These are phyloP conservation scores for Neltuma alba DNA, from an alignment of 306 rosid species.

Conservation along the genomic window DNA sequence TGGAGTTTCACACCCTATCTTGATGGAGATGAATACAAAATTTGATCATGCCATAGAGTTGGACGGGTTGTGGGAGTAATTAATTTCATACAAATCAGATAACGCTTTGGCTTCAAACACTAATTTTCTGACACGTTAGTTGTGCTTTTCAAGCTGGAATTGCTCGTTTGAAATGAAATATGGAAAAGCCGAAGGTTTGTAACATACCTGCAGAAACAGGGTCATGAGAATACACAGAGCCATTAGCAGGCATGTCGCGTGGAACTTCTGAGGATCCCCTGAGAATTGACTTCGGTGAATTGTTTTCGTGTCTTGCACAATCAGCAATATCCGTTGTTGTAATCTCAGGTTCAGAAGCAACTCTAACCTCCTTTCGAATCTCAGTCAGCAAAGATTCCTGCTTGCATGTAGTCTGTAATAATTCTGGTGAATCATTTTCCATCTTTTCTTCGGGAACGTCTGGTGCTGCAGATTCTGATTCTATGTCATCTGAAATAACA, in stretches of 20 bases:
- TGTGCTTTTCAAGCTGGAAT: background rate
- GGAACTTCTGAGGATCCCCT: conserved; percentile 47
- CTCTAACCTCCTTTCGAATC: conserved; percentile 52
- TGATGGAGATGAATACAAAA: background rate
- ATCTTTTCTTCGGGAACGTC: conserved; percentile 43
- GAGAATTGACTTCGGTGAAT: conserved; percentile 51
- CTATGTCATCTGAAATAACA: conserved; percentile 66
- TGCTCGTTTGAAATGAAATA: background rate
- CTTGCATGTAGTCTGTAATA: conserved; percentile 46
- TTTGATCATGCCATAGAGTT: background rate
- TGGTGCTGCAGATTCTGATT: conserved; percentile 40
- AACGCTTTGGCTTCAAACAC: background rate
- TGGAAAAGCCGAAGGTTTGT: conserved; percentile 11
- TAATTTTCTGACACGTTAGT: background rate
- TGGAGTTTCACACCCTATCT: background rate
- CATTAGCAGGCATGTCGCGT: conserved; percentile 37
- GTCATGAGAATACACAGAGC: conserved; percentile 32
- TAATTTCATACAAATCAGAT: conserved; percentile 9
- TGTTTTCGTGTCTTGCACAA: conserved; percentile 37
- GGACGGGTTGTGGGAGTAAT: background rate
- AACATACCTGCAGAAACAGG: conserved; percentile 56
- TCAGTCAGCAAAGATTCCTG: conserved; percentile 46
- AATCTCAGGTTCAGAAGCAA: conserved; percentile 37
- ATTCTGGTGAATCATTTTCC: conserved; percentile 39
- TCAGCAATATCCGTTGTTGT: conserved; percentile 34